A percentile compares a stretch with the other conserved stretches of the same genome.
These are phyloP conservation scores for Juglanconis sp. DNA, from an alignment of 2,329 filamentous ascomycete species.

Conservation along the genomic window DNA sequence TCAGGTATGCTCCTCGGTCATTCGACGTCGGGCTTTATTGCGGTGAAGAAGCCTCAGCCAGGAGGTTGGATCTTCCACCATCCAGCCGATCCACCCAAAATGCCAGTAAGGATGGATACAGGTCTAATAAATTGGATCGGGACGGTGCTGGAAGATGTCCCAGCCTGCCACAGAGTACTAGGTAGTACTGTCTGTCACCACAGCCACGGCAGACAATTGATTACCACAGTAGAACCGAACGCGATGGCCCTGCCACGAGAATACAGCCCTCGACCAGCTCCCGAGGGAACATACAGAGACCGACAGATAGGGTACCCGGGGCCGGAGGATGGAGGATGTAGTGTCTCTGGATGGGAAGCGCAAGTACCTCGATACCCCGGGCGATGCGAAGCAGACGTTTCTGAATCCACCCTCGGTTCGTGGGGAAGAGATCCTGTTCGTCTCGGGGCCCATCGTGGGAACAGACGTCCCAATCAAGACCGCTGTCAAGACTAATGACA, in stretches of 20 bases:
- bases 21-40: not conserved
- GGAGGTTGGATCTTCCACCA: not conserved
- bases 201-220: not conserved
- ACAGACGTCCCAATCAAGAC: conserved; percentile 12
- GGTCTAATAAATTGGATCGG: not conserved
- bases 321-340: not conserved
- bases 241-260: not conserved
- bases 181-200: not conserved
- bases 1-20: not conserved
- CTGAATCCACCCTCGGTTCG: conserved; percentile 4
- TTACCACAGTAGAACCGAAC: not conserved
- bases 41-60: not conserved
- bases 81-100: not conserved
- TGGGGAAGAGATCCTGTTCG: conserved; percentile 7
- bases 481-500: not conserved
- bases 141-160: not conserved
- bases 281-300: not conserved
- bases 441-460: not conserved
- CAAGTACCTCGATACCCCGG: not conserved
- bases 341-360: not conserved
- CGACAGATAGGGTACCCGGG: not conserved
- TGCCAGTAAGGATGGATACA: not conserved
- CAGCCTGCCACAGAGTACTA: not conserved
- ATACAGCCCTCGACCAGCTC: not conserved
- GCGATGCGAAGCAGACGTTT: not conserved